Conservation (phyloP, 1,284 basidiomycete genomes). For the Pascua sp. region DNA sequence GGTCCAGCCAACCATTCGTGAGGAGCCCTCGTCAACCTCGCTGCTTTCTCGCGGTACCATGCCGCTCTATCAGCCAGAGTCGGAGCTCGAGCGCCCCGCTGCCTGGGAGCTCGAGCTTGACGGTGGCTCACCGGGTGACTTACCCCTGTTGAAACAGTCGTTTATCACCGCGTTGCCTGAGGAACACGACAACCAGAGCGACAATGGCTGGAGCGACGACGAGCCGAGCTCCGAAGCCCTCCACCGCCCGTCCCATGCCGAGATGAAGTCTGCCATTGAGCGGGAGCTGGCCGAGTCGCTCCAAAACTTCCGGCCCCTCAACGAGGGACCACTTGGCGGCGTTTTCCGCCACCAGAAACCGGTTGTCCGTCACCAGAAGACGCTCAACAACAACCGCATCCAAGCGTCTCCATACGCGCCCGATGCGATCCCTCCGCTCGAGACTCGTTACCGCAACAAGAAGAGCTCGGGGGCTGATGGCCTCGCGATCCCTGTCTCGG, state of each 20-base stretch:
- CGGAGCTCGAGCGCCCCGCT: background rate
- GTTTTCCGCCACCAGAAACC: conserved; percentile 1
- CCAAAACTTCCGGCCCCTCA: conserved; percentile 32
- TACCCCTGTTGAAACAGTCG: conserved; percentile 20
- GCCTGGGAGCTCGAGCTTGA: background rate
- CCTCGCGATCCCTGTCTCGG: conserved; percentile 13
- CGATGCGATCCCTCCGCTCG: conserved; percentile 16
- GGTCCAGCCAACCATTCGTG: conserved; percentile 35
- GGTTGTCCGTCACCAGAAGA: conserved; percentile 29
- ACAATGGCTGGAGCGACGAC: background rate
- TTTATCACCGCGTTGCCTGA: background rate
- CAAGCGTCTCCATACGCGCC: conserved; percentile 31
- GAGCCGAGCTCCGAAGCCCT: background rate
- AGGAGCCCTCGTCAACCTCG: conserved; percentile 28
- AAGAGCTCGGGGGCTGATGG: conserved; percentile 21
- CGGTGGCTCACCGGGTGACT: conserved; percentile 26
- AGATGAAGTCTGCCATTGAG: conserved; percentile 28
- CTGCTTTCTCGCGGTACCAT: background rate
- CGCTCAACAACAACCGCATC: conserved; percentile 23
- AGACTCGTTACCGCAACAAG: conserved; percentile 16
- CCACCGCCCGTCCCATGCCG: conserved; percentile 8
- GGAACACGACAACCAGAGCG: background rate
- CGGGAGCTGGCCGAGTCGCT: conserved; percentile 26
- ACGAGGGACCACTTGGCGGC: conserved; percentile 9
- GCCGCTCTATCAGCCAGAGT: conserved; percentile 22